Percentiles rank a stretch among this genome's conserved stretches.
phyloP scores from a whole-genome alignment of 805 yeast genomes.

The Candida boleticola region DNA sequence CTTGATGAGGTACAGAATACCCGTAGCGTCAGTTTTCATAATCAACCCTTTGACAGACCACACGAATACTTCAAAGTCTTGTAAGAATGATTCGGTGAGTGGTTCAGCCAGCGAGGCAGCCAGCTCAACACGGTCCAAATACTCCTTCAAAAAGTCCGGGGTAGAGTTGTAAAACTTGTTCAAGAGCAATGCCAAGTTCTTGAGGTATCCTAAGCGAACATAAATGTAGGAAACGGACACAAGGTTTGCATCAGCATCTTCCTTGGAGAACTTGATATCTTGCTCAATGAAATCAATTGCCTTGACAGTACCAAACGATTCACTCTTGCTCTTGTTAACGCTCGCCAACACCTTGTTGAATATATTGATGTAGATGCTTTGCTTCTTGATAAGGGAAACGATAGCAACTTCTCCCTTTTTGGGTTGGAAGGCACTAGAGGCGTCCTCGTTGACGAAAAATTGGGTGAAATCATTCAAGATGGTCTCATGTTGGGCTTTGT shows the following conservation, averaged over 20 bases:
- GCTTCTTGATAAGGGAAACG: constrained; percentile 10
- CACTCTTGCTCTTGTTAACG: constrained; percentile 24
- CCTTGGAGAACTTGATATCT: constrained; percentile 10
- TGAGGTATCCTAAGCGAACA: constrained; percentile 53
- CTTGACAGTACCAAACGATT: constrained; percentile 15
- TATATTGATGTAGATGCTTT: constrained; percentile 35
- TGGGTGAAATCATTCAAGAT: constrained; percentile 37
- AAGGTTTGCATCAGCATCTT: neutral
- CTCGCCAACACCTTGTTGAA: constrained; percentile 50
- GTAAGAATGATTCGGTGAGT: constrained; percentile 6
- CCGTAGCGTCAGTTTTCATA: constrained; percentile 49
- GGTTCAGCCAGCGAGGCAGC: neutral
- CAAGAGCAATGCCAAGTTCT: constrained; percentile 50
- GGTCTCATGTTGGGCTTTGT: constrained; percentile 43
- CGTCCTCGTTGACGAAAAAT: constrained; percentile 30
- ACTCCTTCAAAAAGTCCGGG: neutral
- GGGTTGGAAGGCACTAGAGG: constrained; percentile 6
- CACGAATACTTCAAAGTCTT: constrained; percentile 51
- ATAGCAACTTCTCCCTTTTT: constrained; percentile 12
- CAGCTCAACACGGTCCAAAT: neutral
- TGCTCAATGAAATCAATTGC: constrained; percentile 6
- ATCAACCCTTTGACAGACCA: constrained; percentile 77
- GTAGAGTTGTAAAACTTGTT: constrained; percentile 36
- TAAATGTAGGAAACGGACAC: neutral
- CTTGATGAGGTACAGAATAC: constrained; percentile 20